Percentiles rank a stretch among this genome's conserved stretches.
Conservation (phyloP, 2,329 filamentous ascomycete genomes). For the Furcasterigmium sp. region DNA sequence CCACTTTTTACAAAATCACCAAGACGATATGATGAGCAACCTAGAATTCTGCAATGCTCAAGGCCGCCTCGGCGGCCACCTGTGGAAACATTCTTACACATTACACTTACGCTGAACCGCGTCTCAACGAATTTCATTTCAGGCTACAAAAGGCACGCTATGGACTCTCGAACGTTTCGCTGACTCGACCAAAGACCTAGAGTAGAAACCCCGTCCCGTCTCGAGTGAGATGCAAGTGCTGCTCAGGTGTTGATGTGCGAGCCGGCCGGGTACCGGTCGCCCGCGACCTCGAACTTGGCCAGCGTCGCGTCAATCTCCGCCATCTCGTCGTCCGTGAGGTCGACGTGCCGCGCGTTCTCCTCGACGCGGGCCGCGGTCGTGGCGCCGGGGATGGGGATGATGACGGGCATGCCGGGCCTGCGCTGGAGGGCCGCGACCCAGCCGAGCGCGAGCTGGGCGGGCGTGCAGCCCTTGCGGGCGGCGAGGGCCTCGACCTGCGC, state of each 20-base stretch:
- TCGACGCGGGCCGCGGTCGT: conserved; percentile 47
- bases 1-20: neutral
- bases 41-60: conserved; percentile 47
- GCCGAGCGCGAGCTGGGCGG: conserved; percentile 60
- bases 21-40: conserved; percentile 19
- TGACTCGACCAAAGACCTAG: neutral
- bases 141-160: conserved; percentile 1
- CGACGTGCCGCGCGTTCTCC: conserved; percentile 53
- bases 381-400: conserved; percentile 65
- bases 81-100: conserved; percentile 26
- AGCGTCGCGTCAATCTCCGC: conserved; percentile 44
- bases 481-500: conserved; percentile 53
- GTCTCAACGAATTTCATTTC: conserved; percentile 7
- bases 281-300: conserved; percentile 39
- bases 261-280: conserved; percentile 40
- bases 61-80: conserved; percentile 16
- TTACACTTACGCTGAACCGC: too few species aligned
- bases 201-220: neutral
- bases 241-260: conserved; percentile 30
- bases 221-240: neutral
- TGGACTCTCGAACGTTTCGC: neutral
- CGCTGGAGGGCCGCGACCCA: conserved; percentile 52
- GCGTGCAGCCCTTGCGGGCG: conserved; percentile 51
- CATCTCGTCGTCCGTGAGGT: conserved; percentile 45
- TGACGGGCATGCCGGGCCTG: conserved; percentile 46